Evolutionary conservation across 306 rosid species (phyloP).

Genomic region (Citrullus colocynthis): DNA sequence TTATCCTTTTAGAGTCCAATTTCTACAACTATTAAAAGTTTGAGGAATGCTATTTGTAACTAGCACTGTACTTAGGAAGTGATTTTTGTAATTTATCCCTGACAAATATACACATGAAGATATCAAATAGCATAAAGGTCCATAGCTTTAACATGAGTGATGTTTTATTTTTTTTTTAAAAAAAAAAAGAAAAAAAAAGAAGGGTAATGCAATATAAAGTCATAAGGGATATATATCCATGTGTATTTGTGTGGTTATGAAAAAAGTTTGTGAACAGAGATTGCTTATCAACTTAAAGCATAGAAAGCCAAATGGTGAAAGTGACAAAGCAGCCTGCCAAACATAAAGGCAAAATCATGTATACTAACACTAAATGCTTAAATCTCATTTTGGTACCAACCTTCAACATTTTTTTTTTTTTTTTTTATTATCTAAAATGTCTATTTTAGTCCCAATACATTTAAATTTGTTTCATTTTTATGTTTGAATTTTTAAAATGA

Average conservation of each 20-base stretch:
- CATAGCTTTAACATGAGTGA: neutral
- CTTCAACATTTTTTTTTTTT: neutral
- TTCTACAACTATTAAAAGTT: too few species aligned
- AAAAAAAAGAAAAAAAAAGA: neutral
- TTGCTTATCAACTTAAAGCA: constrained; percentile 36
- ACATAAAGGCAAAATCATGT: neutral
- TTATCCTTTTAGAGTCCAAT: too few species aligned
- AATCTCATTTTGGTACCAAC: neutral
- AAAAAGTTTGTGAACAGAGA: constrained; percentile 24
- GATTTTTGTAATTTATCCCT: too few species aligned
- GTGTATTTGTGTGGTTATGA: constrained; percentile 1
- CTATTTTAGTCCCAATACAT: too few species aligned
- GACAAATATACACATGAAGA: neutral
- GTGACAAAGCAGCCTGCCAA: constrained; percentile 40
- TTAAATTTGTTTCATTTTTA: too few species aligned
- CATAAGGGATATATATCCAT: neutral
- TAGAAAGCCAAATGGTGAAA: constrained; percentile 39
- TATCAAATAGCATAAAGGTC: neutral
- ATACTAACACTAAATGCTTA: neutral
- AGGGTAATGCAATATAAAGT: neutral
- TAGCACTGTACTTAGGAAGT: too few species aligned
- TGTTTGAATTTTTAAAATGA: too few species aligned
- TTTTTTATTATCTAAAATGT: too few species aligned
- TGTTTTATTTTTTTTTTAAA: neutral
- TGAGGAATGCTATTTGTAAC: too few species aligned